A percentile compares a stretch with the other conserved stretches of the same genome.
Conservation (phyloP, 2,329 filamentous ascomycete species). For the Pseudogymnoascus sp. region DNA sequence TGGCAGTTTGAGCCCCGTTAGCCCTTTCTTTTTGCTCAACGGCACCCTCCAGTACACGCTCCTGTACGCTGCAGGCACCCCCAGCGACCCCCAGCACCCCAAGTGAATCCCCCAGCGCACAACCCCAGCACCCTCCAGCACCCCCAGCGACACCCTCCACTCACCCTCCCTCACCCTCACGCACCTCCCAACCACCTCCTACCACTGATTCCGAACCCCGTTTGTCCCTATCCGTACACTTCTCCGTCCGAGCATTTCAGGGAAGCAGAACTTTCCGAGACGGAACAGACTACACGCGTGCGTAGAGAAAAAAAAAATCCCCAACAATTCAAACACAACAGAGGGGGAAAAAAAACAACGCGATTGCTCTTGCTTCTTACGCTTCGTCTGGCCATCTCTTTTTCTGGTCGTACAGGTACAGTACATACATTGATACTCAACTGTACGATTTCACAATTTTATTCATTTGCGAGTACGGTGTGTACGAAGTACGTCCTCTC, state of each 20-base stretch:
- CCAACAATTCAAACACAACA: neutral
- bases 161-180: neutral
- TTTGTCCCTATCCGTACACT: neutral
- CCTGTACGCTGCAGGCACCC: neutral
- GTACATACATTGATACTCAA: neutral
- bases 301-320: neutral
- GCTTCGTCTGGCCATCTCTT: neutral
- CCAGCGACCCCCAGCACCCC: neutral
- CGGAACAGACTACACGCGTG: neutral
- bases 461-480: neutral
- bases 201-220: neutral
- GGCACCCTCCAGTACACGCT: neutral
- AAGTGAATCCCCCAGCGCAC: neutral
- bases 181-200: neutral
- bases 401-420: neutral
- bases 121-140: neutral
- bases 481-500: neutral
- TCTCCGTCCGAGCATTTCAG: neutral
- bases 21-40: neutral
- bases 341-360: neutral
- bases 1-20: neutral
- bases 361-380: neutral
- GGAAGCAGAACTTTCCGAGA: neutral
- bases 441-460: neutral
- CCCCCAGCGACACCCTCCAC: neutral